A percentile compares a stretch with the other conserved stretches of the same genome.
phyloP scores from a whole-genome alignment of 1,139 yeast genomes.

The Wickerhamiella pararugosa region DNA sequence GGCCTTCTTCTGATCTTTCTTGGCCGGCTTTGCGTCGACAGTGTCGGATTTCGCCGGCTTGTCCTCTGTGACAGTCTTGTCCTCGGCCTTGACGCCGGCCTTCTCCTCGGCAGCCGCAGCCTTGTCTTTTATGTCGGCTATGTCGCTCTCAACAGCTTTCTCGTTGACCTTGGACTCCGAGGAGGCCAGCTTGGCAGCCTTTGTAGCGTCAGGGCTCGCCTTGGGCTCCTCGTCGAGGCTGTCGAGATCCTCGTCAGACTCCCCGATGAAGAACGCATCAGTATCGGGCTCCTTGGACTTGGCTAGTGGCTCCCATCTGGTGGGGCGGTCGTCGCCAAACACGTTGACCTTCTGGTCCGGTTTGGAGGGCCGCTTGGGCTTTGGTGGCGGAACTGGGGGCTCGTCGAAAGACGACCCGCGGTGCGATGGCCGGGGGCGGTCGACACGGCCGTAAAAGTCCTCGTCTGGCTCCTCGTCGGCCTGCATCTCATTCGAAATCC shows the following conservation, averaged over 20 bases:
- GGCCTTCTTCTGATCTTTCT: conserved; percentile 1
- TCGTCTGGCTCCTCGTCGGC: conserved; percentile 16
- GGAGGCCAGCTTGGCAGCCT: too few species aligned
- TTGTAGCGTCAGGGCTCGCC: conserved; percentile 8
- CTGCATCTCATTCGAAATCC: conserved; percentile 26
- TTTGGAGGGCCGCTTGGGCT: conserved; percentile 28
- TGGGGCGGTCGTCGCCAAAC: conserved; percentile 18
- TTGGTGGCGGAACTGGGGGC: conserved; percentile 32
- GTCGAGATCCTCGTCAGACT: conserved; percentile 58
- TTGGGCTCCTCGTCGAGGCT: conserved; percentile 14
- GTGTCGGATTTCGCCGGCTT: background rate
- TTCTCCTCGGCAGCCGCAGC: background rate
- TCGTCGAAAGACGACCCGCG: conserved; percentile 29
- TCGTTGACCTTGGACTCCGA: background rate
- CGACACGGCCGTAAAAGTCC: conserved; percentile 5
- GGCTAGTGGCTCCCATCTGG: conserved; percentile 48
- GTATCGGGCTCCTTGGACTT: conserved; percentile 31
- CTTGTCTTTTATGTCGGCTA: conserved; percentile 3
- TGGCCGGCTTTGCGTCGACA: background rate
- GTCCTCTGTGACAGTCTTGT: background rate
- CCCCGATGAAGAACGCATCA: conserved; percentile 66
- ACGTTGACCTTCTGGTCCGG: conserved; percentile 18
- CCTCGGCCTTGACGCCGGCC: background rate
- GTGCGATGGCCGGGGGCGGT: conserved; percentile 4
- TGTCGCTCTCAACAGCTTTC: conserved; percentile 10